A percentile compares a stretch with the other conserved stretches of the same genome.
These are phyloP conservation scores for Pythium myriotylum DNA, from an alignment of 352 stramenopile species.

Conservation along the genomic window DNA sequence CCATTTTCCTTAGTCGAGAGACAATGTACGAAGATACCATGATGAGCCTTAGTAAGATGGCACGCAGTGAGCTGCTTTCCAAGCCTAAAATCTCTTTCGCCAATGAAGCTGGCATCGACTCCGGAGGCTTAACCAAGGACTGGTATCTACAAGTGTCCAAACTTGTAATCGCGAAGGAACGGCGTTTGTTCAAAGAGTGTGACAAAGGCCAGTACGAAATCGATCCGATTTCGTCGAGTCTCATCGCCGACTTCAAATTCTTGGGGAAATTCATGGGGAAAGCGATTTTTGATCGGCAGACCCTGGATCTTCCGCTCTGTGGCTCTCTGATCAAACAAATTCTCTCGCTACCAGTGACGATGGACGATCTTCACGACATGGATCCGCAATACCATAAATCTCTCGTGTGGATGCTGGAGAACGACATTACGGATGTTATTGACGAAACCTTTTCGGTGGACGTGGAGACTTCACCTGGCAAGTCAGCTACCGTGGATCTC, in stretches of 20 bases:
- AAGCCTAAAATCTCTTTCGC: constrained; percentile 85
- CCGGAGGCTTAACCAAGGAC: constrained; percentile 87
- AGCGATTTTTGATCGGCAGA: constrained; percentile 87
- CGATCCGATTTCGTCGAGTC: constrained; percentile 36
- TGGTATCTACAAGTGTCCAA: constrained; percentile 86
- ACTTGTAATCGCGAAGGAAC: constrained; percentile 35
- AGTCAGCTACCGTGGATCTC: constrained; percentile 33
- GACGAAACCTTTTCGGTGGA: constrained; percentile 89
- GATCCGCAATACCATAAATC: constrained; percentile 84
- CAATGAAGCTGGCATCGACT: constrained; percentile 87
- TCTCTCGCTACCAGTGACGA: constrained; percentile 40
- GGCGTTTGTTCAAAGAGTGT: constrained; percentile 53
- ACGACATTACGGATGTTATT: constrained; percentile 76
- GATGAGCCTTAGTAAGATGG: constrained; percentile 48
- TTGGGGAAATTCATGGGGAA: constrained; percentile 83
- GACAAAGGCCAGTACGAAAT: constrained; percentile 60
- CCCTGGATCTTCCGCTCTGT: constrained; percentile 77
- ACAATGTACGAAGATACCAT: constrained; percentile 77
- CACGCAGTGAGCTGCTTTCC: constrained; percentile 47
- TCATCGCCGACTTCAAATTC: constrained; percentile 60
- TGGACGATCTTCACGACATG: constrained; percentile 71
- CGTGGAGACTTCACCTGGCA: constrained; percentile 21
- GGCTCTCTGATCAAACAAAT: constrained; percentile 76
- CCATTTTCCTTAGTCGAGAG: constrained; percentile 53
- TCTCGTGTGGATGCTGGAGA: constrained; percentile 86